phyloP scores from a whole-genome alignment of 495 filamentous ascomycete species.

The Neurospora sp. region DNA sequence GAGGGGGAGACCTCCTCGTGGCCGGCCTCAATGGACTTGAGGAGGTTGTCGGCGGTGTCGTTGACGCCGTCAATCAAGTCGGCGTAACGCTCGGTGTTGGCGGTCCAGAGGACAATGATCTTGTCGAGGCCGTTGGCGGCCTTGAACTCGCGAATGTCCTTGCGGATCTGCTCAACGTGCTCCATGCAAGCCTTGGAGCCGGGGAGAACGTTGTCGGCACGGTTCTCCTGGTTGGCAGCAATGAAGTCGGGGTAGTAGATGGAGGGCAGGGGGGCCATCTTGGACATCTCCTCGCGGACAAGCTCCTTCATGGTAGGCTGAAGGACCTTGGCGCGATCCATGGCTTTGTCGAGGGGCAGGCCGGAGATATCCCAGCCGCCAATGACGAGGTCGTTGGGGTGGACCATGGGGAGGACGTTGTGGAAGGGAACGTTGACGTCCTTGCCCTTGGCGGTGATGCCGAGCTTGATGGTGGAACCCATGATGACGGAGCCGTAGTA shows the following conservation, averaged over 20 bases:
- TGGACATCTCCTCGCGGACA: conserved; percentile 86
- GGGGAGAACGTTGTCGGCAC: conserved; percentile 82
- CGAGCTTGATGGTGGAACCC: conserved; percentile 93
- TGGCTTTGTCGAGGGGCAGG: conserved; percentile 79
- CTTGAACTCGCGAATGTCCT: conserved; percentile 97
- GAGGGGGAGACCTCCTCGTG: conserved; percentile 88
- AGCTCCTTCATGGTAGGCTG: conserved; percentile 83
- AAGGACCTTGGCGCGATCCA: conserved; percentile 92
- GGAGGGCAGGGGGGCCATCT: conserved; percentile 81
- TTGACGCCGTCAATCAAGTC: conserved; percentile 84
- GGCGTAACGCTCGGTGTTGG: conserved; percentile 95
- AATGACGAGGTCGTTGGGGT: conserved; percentile 91
- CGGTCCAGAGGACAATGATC: conserved; percentile 96
- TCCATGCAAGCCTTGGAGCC: conserved; percentile 74
- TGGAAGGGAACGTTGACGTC: conserved; percentile 97
- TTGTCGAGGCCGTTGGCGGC: conserved; percentile 76
- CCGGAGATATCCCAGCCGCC: conserved; percentile 96
- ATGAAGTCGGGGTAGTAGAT: conserved; percentile 99
- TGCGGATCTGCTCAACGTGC: conserved; percentile 88
- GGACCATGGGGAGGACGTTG: conserved; percentile 89
- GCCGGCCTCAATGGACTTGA: conserved; percentile 74
- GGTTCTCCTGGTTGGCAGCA: conserved; percentile 94
- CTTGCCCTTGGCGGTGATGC: conserved; percentile 73
- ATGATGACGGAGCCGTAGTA: conserved; percentile 98
- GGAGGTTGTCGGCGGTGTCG: conserved; percentile 89